phyloP scores from a whole-genome alignment of 768 basidiomycete species.

The Mycena pura region DNA sequence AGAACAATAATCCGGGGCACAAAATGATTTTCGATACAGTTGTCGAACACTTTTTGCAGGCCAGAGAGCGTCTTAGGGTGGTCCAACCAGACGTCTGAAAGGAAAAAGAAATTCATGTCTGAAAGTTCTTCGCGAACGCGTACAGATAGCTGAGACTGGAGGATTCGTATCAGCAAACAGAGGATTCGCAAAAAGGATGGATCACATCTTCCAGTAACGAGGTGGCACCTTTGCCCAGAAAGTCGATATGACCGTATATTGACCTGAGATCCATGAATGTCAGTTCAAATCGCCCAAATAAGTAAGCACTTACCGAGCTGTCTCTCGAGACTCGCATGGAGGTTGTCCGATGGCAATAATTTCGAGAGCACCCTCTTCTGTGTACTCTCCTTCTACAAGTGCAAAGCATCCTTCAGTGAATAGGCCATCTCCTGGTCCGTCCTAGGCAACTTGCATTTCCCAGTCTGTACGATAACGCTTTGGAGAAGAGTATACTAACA shows the following conservation, averaged over 20 bases:
- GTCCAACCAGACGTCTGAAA: slow-evolving; percentile 97
- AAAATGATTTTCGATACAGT: slow-evolving; percentile 85
- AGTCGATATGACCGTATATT: slow-evolving; percentile 96
- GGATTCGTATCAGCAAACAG: slow-evolving; percentile 7
- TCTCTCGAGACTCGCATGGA: slow-evolving; percentile 89
- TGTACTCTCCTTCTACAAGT: slow-evolving; percentile 95
- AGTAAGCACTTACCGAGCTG: slow-evolving; percentile 63
- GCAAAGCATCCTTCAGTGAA: slow-evolving; percentile 98
- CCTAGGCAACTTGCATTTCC: slow-evolving; percentile 44
- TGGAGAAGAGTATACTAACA: slow-evolving; percentile 50
- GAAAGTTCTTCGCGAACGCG: slow-evolving; percentile 73
- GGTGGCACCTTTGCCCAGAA: slow-evolving; percentile 92
- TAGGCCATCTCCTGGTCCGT: slow-evolving; percentile 92
- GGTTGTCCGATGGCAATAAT: slow-evolving; percentile 97
- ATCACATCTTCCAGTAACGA: slow-evolving; percentile 90
- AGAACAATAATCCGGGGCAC: slow-evolving; percentile 90
- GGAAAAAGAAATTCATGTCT: slow-evolving; percentile 87
- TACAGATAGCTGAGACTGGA: slow-evolving; percentile 63
- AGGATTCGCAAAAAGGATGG: not conserved
- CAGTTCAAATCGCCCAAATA: not conserved
- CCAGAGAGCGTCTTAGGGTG: slow-evolving; percentile 82
- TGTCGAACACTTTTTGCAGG: slow-evolving; percentile 85
- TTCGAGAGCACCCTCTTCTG: slow-evolving; percentile 85
- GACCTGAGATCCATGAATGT: slow-evolving; percentile 56
- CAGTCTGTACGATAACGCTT: slow-evolving; percentile 16